These are phyloP conservation scores for Phaeomoniella chlamydospora DNA, from an alignment of 2,329 filamentous ascomycete genomes.

Conservation along the genomic window DNA sequence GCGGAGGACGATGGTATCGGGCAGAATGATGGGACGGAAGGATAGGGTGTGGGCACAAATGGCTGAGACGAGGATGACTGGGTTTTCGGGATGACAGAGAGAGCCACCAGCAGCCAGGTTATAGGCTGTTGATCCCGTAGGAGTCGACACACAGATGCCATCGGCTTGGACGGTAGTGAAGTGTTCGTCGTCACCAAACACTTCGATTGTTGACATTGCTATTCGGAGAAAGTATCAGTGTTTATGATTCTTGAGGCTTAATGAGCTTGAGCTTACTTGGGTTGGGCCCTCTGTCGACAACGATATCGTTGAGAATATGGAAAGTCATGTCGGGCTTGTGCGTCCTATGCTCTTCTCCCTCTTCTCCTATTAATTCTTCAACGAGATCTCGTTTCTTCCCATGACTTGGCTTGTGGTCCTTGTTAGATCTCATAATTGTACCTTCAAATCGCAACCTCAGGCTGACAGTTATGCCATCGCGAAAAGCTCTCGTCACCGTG, in stretches of 20 bases:
- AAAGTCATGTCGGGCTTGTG: slow-evolving; percentile 72
- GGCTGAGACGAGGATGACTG: slow-evolving; percentile 83
- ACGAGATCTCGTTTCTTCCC: slow-evolving; percentile 52
- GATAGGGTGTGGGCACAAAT: slow-evolving; percentile 92
- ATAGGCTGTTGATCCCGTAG: slow-evolving; percentile 88
- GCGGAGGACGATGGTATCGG: slow-evolving; percentile 86
- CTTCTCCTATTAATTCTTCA: slow-evolving; percentile 79
- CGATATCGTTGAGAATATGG: slow-evolving; percentile 93
- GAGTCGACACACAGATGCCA: slow-evolving; percentile 84
- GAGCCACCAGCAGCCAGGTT: slow-evolving; percentile 93
- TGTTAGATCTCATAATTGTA: slow-evolving; percentile 70
- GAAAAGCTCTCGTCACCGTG: slow-evolving; percentile 58
- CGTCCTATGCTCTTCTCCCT: slow-evolving; percentile 69
- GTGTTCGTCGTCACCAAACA: slow-evolving; percentile 90
- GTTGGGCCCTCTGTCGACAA: slow-evolving; percentile 86
- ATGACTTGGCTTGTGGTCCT: slow-evolving; percentile 17
- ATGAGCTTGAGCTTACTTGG: slow-evolving; percentile 73
- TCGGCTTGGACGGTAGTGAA: slow-evolving; percentile 90
- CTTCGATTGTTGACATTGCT: slow-evolving; percentile 84
- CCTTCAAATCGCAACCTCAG: slow-evolving; percentile 81
- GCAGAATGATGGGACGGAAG: slow-evolving; percentile 90
- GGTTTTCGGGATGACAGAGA: slow-evolving; percentile 89
- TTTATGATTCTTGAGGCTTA: too few relatives aligned
- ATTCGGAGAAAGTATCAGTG: too few relatives aligned
- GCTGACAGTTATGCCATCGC: slow-evolving; percentile 75